These are phyloP conservation scores for Verticillium tricorpus DNA, from an alignment of 2,329 filamentous ascomycete genomes.

Conservation along the genomic window DNA sequence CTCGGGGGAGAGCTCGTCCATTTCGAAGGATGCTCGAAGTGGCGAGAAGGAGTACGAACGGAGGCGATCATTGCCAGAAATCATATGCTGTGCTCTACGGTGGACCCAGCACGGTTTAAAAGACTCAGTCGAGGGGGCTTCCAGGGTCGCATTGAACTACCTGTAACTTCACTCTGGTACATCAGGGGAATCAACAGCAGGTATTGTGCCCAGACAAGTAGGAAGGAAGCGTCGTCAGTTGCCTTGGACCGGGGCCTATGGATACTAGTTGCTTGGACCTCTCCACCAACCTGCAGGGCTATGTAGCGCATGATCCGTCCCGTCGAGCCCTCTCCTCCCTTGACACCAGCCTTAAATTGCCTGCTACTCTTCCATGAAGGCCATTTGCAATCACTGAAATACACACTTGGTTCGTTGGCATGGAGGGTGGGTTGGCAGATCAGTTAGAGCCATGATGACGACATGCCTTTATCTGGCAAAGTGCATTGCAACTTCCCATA, in stretches of 20 bases:
- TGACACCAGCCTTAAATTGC: not conserved
- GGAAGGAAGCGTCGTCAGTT: not conserved
- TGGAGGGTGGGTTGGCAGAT: not conserved
- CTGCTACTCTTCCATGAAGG: not conserved
- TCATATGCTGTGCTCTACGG: not conserved
- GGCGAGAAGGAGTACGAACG: not conserved
- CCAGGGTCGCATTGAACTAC: not conserved
- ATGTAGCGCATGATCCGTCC: too few species aligned
- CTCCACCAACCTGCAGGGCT: not conserved
- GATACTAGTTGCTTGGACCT: not conserved
- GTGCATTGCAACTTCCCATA: too few species aligned
- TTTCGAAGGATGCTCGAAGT: not conserved
- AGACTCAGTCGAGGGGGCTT: not conserved
- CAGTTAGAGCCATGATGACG: too few species aligned
- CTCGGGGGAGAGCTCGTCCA: slow-evolving; percentile 1
- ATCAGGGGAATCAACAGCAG: not conserved
- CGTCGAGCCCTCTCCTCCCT: not conserved
- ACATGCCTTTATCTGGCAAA: too few species aligned
- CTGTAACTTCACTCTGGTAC: not conserved
- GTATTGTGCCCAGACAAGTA: not conserved
- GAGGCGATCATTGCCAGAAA: not conserved
- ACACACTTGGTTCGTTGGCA: not conserved
- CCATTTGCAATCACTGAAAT: not conserved
- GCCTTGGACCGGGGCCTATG: not conserved
- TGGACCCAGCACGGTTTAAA: not conserved